Base-by-base conservation (phyloP, 2,329 filamentous ascomycete genomes). In the Cordyceps farinosa region DNA sequence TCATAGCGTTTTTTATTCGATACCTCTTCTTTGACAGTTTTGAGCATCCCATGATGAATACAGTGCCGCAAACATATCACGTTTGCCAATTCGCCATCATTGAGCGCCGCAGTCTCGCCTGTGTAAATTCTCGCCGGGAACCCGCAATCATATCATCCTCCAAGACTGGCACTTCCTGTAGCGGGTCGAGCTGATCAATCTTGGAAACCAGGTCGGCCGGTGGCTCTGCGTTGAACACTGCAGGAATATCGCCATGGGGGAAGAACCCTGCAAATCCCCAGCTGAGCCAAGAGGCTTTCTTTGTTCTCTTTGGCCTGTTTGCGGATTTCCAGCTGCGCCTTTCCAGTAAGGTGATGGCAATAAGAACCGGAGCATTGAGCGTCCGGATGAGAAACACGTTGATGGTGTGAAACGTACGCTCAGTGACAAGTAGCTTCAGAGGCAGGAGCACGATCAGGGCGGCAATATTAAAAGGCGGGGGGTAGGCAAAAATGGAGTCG, bases 341-440 rank as follows among this genome's bases (percentile, higher is more conserved):
- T 74, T 91, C 88, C 69, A 86, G 82, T 36, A 86, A 75, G 6
- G 81, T 80, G 54, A 91, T 85, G 17, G 84, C 69, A 1, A 90
- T 74, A 2, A 91, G 78, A 2, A 88, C 76, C 0, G 88, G 87
- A 3, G 83, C 80, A 70, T 91, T 91, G 65, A 90, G 77, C 0
- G 81, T 73, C 7, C 87, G 82, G 8, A 90, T 84, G 3, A 84
- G 78, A 58, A 84, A 83, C 61, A 91, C 87, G 71, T 91, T 90
- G 72, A 90, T 81, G 68, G 87, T 86, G 76, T 91, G 89, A 68
- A 91, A 91, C 77, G 84, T 84, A 22, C 85, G 80, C 2, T 86
- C 82, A 0, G 84, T 81, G 10, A 89, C 75, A 22, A 87, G 67
- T 68, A 87, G 82, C 68, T 89, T 90, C 32, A 91, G 75, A 0